These are phyloP conservation scores for Ochetophila trinervis DNA, from an alignment of 306 rosid genomes.

Conservation along the genomic window DNA sequence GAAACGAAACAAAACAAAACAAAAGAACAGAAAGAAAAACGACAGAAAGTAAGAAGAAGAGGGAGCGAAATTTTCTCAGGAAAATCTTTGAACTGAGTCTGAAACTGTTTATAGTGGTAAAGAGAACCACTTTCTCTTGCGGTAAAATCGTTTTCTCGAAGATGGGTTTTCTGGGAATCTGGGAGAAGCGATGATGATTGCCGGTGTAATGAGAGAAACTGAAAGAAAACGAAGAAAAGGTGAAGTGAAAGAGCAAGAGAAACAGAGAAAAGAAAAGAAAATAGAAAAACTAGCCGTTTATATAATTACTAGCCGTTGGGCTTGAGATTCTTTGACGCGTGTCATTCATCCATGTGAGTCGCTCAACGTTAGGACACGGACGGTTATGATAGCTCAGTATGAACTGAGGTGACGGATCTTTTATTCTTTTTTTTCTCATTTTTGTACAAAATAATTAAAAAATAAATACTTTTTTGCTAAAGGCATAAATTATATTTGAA, in stretches of 20 bases:
- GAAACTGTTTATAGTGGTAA: conserved; percentile 17
- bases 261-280: conserved; percentile 20
- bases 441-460: no score
- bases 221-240: conserved; percentile 15
- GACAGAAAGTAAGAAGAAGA: background rate
- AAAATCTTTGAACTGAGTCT: conserved; percentile 4
- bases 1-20: no score
- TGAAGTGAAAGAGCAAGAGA: background rate
- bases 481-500: no score
- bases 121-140: conserved; percentile 5
- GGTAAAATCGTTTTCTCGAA: conserved; percentile 6
- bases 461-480: no score
- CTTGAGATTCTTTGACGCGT: background rate
- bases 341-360: background rate
- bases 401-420: no score
- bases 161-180: conserved; percentile 11
- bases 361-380: background rate
- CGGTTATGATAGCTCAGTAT: no score
- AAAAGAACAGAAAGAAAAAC: no score
- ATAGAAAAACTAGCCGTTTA: conserved; percentile 55
- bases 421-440: no score
- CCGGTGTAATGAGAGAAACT: conserved; percentile 25
- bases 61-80: conserved; percentile 18
- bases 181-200: conserved; percentile 20
- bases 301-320: conserved; percentile 77